Evolutionary conservation across 495 filamentous ascomycete genomes (phyloP).

Genomic region (Penicillium steckii): DNA sequence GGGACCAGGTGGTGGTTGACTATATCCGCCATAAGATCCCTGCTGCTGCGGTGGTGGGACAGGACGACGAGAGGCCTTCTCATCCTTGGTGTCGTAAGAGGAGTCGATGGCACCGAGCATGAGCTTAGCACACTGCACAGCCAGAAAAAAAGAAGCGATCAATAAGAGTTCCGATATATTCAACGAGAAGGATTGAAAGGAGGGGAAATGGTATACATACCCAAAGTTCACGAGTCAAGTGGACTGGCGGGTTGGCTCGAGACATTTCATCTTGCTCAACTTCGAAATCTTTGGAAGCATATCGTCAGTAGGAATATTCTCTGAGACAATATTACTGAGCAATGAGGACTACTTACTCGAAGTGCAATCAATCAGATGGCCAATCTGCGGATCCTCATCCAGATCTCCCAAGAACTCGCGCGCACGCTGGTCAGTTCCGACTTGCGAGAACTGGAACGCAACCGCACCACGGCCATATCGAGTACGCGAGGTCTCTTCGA

Average conservation of each 20-base stretch:
- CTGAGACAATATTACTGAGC: background rate
- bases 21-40: constrained; percentile 37
- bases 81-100: constrained; percentile 65
- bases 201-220: constrained; percentile 25
- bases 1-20: constrained; percentile 19
- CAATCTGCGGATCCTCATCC: constrained; percentile 63
- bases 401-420: constrained; percentile 61
- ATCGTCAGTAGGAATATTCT: background rate
- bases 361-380: constrained; percentile 66
- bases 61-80: constrained; percentile 39
- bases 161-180: background rate
- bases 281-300: constrained; percentile 53
- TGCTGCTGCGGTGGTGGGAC: constrained; percentile 20
- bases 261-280: constrained; percentile 65
- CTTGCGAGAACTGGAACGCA: constrained; percentile 72
- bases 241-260: constrained; percentile 51
- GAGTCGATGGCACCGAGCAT: constrained; percentile 69
- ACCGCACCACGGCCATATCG: constrained; percentile 53
- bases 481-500: constrained; percentile 42
- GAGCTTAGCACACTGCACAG: constrained; percentile 67
- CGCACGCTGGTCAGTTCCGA: constrained; percentile 66
- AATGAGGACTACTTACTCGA: constrained; percentile 55
- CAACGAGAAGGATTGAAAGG: background rate
- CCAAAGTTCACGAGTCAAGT: constrained; percentile 67
- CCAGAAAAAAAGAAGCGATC: constrained; percentile 6